Base-by-base conservation (phyloP, 2,329 filamentous ascomycete species). In the Cladosporium oxysporum region DNA sequence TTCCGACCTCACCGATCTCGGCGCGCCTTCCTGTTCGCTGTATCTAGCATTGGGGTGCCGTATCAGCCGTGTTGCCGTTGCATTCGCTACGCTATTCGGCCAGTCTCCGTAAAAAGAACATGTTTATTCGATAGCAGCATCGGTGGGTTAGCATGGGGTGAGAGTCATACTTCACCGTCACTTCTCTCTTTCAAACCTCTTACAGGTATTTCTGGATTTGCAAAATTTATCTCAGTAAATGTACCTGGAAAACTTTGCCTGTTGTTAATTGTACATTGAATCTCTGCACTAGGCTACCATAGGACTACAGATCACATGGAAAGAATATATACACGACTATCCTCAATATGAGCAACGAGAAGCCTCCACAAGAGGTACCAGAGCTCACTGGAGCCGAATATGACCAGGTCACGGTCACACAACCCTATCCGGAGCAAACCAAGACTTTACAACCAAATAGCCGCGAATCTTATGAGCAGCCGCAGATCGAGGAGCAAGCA, bases 21-120 rank as follows among this genome's bases (percentile, higher is more conserved):
- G 61, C 61, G 61, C 50, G 33, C 35, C 35, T 57, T 63, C 57
- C 61, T 53, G 61, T 63, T 55, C 50, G 61, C 61, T 63, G 55
- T 63, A 52, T 26, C 16, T n/a, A 62, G 35, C 33, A 41, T 60
- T 47, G 41, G 44, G 37, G 35, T 52, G 60, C 61, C 61, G 61
- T 29, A 31, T 21, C 12, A 47, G 26, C 61, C 49, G 50, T 63
- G 50, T 29, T 57, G 23, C 23, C 49, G 49, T 57, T 53, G 49
- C 61, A 63, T 57, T 63, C 50, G 61, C 61, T 55, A 47, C 31
- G 31, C 49, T 37, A 28, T 29, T 41, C 47, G 60, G 31, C 28
- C 49, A 53, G 47, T 28, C 21, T 29, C 31, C 49, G 37, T 31
- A 37, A 55, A 28, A 29, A 33, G 49, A 53, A 57, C 44, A 52